Evolutionary conservation across 495 filamentous ascomycete species (phyloP).

Genomic region (Tuber indicum): DNA sequence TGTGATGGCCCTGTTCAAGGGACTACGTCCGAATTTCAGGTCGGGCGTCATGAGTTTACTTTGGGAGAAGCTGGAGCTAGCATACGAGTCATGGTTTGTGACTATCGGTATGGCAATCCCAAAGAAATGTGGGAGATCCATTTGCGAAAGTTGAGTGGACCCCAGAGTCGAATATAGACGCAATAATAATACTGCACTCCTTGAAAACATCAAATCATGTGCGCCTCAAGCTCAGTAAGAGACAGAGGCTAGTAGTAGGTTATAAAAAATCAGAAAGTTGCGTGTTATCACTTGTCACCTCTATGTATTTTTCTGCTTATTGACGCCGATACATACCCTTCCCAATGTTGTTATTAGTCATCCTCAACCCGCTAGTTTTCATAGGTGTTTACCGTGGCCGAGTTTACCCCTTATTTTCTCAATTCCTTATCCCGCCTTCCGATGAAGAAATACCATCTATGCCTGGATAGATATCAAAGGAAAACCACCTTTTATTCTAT

Average conservation of each 20-base stretch:
- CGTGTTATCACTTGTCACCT: not conserved
- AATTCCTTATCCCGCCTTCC: not conserved
- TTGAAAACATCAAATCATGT: not conserved
- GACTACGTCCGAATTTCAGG: not conserved
- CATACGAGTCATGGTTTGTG: not conserved
- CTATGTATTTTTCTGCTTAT: not conserved
- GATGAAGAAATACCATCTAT: not conserved
- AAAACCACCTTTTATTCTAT: not conserved
- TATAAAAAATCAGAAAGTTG: not conserved
- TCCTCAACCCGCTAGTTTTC: not conserved
- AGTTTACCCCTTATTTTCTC: not conserved
- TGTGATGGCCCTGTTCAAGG: not conserved
- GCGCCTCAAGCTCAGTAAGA: too few species aligned
- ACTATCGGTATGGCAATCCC: not conserved
- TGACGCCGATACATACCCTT: not conserved
- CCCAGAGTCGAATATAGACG: not conserved
- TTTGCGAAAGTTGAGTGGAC: not conserved
- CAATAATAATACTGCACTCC: not conserved
- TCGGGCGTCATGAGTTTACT: not conserved
- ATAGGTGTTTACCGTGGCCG: not conserved
- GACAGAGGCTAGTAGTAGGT: too few species aligned
- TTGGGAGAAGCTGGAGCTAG: not conserved
- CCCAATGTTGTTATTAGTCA: not conserved
- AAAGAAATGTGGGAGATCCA: not conserved
- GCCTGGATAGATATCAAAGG: not conserved